phyloP scores from a whole-genome alignment of 192 early-diverging fungal species.

The Linnemannia zychae region DNA sequence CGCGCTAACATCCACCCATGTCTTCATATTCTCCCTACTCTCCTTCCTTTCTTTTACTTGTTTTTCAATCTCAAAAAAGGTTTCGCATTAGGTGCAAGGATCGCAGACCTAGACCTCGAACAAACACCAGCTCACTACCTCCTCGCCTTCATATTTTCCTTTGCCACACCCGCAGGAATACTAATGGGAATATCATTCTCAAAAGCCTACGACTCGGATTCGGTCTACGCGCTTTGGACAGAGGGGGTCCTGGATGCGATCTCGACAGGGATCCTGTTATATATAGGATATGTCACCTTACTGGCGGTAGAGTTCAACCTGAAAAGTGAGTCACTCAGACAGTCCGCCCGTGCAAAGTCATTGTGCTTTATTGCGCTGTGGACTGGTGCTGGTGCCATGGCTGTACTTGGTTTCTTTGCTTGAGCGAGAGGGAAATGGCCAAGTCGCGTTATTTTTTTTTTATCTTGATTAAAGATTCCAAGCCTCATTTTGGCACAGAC shows the following conservation, averaged over 20 bases:
- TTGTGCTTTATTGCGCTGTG: slow-evolving; percentile 76
- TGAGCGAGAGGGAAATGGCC: neutral
- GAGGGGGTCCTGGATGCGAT: slow-evolving; percentile 83
- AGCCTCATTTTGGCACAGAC: neutral
- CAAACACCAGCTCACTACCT: slow-evolving; percentile 62
- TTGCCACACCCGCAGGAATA: slow-evolving; percentile 84
- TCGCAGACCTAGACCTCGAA: slow-evolving; percentile 64
- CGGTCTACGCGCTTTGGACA: slow-evolving; percentile 62
- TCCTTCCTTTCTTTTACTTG: slow-evolving; percentile 2
- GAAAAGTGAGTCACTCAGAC: slow-evolving; percentile 55
- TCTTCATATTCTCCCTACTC: neutral
- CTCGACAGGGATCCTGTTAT: slow-evolving; percentile 85
- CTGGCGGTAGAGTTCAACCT: slow-evolving; percentile 78
- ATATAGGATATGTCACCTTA: slow-evolving; percentile 80
- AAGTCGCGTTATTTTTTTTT: neutral
- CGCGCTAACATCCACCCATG: neutral
- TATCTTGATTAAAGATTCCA: neutral
- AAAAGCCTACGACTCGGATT: slow-evolving; percentile 68
- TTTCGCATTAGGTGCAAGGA: slow-evolving; percentile 75
- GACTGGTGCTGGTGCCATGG: slow-evolving; percentile 78
- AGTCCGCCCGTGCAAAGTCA: slow-evolving; percentile 52
- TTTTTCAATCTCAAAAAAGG: slow-evolving; percentile 65
- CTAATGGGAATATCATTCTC: slow-evolving; percentile 80
- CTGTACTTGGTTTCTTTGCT: slow-evolving; percentile 70
- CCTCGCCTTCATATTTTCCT: slow-evolving; percentile 70